Percentiles rank a stretch among this genome's conserved stretches.
Evolutionary conservation across 495 filamentous ascomycete genomes (phyloP).

Genomic region (Penicillium mononematosum): DNA sequence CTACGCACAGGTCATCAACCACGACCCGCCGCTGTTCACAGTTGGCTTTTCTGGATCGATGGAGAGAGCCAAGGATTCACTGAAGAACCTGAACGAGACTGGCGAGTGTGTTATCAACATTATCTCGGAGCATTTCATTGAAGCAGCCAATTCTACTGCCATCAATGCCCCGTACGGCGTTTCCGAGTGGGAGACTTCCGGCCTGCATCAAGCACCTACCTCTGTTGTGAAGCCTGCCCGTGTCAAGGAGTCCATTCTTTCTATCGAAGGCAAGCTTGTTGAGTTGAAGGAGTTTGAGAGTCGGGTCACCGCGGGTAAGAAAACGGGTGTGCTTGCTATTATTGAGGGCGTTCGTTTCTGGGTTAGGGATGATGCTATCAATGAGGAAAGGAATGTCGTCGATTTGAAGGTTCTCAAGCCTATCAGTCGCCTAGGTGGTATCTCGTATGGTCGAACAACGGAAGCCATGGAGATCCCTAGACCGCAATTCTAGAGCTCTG

Average conservation of each 20-base stretch:
- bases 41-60: slow-evolving; percentile 62
- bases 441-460: slow-evolving; percentile 70
- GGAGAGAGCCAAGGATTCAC: slow-evolving; percentile 68
- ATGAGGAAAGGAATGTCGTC: slow-evolving; percentile 69
- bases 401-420: slow-evolving; percentile 71
- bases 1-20: slow-evolving; percentile 79
- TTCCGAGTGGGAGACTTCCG: slow-evolving; percentile 78
- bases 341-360: slow-evolving; percentile 87
- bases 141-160: slow-evolving; percentile 78
- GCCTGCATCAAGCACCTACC: slow-evolving; percentile 69
- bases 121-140: slow-evolving; percentile 77
- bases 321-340: slow-evolving; percentile 68
- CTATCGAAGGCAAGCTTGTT: slow-evolving; percentile 76
- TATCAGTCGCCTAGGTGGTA: slow-evolving; percentile 77
- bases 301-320: slow-evolving; percentile 62
- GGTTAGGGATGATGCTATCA: slow-evolving; percentile 84
- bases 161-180: slow-evolving; percentile 77
- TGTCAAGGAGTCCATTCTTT: slow-evolving; percentile 78
- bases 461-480: slow-evolving; percentile 76
- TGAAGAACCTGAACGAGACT: slow-evolving; percentile 68
- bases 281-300: slow-evolving; percentile 75
- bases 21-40: slow-evolving; percentile 89
- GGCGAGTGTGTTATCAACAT: slow-evolving; percentile 83
- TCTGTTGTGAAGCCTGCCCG: slow-evolving; percentile 66
- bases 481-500: slow-evolving; percentile 41